phyloP scores from a whole-genome alignment of 1,284 basidiomycete genomes.

The Leccinum fallax region DNA sequence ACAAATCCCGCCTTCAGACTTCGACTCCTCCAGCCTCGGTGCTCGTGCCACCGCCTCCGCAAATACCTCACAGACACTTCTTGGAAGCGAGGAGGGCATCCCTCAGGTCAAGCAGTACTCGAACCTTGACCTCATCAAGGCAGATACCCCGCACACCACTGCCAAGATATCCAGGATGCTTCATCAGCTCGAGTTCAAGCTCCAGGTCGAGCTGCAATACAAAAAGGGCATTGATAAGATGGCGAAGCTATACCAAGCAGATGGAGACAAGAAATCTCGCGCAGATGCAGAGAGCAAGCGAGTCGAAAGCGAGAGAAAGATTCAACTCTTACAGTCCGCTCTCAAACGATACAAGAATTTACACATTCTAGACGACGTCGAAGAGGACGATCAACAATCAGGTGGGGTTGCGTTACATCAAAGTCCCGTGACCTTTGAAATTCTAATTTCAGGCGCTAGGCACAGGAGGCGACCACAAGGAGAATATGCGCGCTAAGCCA shows the following conservation, averaged over 20 bases:
- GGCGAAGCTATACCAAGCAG: constrained; percentile 91
- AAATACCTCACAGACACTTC: constrained; percentile 31
- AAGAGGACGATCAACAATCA: constrained; percentile 67
- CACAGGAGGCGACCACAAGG: constrained; percentile 89
- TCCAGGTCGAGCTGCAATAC: constrained; percentile 98
- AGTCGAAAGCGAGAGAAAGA: constrained; percentile 95
- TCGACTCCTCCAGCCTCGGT: constrained; percentile 38
- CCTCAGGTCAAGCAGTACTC: constrained; percentile 66
- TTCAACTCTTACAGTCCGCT: constrained; percentile 88
- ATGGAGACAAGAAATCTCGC: constrained; percentile 93
- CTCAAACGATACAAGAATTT: constrained; percentile 97
- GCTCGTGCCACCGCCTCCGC: constrained; percentile 37
- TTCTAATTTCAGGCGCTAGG: constrained; percentile 43
- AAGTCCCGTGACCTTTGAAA: neutral
- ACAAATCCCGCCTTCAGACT: constrained; percentile 55
- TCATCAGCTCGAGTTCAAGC: constrained; percentile 98
- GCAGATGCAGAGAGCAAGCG: constrained; percentile 93
- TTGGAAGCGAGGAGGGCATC: constrained; percentile 42
- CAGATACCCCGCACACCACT: constrained; percentile 95
- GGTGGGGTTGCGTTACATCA: constrained; percentile 39
- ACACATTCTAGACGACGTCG: constrained; percentile 89
- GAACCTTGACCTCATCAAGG: constrained; percentile 93
- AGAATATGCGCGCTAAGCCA: constrained; percentile 88
- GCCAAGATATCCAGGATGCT: constrained; percentile 98
- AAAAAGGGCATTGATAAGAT: constrained; percentile 99